Percentiles rank a stretch among this genome's conserved stretches.
Evolutionary conservation across 1,139 yeast species (phyloP).

Genomic region (Taiozyma sp.): DNA sequence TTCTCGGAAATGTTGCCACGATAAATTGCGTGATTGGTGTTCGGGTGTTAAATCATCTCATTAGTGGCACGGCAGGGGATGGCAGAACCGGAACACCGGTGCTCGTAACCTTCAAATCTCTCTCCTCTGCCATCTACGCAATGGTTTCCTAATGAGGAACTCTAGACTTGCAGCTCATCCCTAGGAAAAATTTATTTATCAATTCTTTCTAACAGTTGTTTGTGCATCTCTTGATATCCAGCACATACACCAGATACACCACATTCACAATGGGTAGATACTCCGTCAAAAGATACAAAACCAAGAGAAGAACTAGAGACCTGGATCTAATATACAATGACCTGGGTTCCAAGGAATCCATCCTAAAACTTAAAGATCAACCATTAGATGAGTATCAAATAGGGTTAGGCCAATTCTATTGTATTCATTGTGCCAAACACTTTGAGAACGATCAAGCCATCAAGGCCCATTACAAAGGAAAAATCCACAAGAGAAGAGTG

Average conservation of each 20-base stretch:
- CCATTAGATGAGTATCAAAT: slow-evolving; percentile 86
- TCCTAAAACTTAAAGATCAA: slow-evolving; percentile 66
- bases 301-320: slow-evolving; percentile 81
- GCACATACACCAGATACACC: neutral
- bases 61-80: no score
- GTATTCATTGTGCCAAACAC: slow-evolving; percentile 91
- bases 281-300: slow-evolving; percentile 71
- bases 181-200: slow-evolving; percentile 1
- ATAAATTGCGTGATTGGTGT: slow-evolving; percentile 4
- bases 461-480: slow-evolving; percentile 67
- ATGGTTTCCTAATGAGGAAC: slow-evolving; percentile 7
- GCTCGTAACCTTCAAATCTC: neutral
- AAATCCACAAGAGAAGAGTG: slow-evolving; percentile 82
- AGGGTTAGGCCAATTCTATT: slow-evolving; percentile 92
- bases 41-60: slow-evolving; percentile 2
- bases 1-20: neutral
- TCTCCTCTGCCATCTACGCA: neutral
- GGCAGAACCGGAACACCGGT: neutral
- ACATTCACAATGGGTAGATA: slow-evolving; percentile 69
- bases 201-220: neutral
- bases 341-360: slow-evolving; percentile 57
- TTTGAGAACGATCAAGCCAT: slow-evolving; percentile 76
- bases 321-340: slow-evolving; percentile 81
- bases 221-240: neutral
- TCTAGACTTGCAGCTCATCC: slow-evolving; percentile 13